Base-by-base conservation (phyloP, 202 grass and related monocot genomes). In the Schoenoplectus triqueter region DNA sequence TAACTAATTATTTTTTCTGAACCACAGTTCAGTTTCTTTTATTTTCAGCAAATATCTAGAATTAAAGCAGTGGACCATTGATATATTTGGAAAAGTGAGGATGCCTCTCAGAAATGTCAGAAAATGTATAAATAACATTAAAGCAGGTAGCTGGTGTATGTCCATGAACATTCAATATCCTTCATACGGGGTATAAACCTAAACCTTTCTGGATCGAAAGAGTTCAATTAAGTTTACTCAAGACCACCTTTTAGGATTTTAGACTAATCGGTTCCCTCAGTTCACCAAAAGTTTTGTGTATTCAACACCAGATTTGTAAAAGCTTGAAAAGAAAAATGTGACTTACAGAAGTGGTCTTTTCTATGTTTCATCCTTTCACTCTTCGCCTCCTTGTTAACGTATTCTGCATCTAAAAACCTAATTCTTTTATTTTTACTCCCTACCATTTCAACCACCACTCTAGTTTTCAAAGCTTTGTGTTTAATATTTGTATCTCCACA, bases 321-420 rank as follows among this genome's bases (percentile, higher is more conserved):
- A 13, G 51, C 3, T 62, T 74, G 69, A 78, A 76, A 73, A 70
- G 2, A 41, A 75, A 63, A 82, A 76, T 64, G 50, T 85, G 86
- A 88, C 89, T 90, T 90, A 93, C 89, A 54, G 20, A 84, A 79
- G 15, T 86, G 86, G 80, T 60, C 73, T 80, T 80, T 85, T 86
- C 86, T 92, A 81, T 48, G 56, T 46, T 73, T 75, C 31, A 54
- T 73, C 85, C 82, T 88, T 91, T 81, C 88, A 72, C 17, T 85
- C 15, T 14, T 85, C 87, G 51, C 81, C 75, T 54, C 72, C 83
- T 76, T 82, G 80, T 80, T 80, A 88, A 67, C 73, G 84, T 19
- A 61, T 85, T 88, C 87, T 86, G 85, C 46, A 83, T 93, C 91
- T 39, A 75, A 85, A 86, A 98, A 92, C 51, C 84, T 86, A 52